Percentiles rank a stretch among this genome's conserved stretches.
Evolutionary conservation across 306 rosid genomes (phyloP).

Genomic region (Quercus alba): DNA sequence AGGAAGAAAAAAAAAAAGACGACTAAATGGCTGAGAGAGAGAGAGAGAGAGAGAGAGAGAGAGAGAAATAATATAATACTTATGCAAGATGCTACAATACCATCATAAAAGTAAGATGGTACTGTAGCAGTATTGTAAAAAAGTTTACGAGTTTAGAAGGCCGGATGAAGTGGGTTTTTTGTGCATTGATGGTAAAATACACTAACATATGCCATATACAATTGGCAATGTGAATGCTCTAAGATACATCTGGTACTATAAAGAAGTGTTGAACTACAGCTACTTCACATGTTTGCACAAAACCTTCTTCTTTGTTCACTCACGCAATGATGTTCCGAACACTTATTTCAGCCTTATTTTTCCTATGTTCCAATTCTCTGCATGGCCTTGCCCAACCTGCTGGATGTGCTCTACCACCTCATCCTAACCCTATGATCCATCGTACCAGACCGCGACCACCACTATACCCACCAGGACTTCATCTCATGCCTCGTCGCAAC

Average conservation of each 20-base stretch:
- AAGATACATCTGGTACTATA: neutral
- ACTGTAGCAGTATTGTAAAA: no score
- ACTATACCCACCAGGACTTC: constrained; percentile 19
- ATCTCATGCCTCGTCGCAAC: constrained; percentile 27
- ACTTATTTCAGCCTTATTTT: neutral
- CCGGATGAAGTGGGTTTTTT: no score
- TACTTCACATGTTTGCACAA: neutral
- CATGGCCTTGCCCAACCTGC: constrained; percentile 18
- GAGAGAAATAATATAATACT: no score
- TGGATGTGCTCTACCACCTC: constrained; percentile 10
- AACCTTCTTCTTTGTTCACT: neutral
- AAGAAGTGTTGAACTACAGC: neutral
- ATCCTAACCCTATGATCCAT: neutral
- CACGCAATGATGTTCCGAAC: neutral
- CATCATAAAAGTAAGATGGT: no score
- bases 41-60: no score
- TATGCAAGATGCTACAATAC: no score
- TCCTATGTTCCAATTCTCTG: constrained; percentile 1
- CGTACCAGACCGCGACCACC: constrained; percentile 23
- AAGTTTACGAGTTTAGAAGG: no score
- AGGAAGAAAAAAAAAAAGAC: no score
- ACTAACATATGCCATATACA: no score
- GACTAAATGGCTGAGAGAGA: no score
- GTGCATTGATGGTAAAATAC: no score
- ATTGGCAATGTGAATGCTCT: no score